Percentiles rank a stretch among this genome's conserved stretches.
Evolutionary conservation across 306 rosid species (phyloP).

Genomic region (Prunus dulcis): DNA sequence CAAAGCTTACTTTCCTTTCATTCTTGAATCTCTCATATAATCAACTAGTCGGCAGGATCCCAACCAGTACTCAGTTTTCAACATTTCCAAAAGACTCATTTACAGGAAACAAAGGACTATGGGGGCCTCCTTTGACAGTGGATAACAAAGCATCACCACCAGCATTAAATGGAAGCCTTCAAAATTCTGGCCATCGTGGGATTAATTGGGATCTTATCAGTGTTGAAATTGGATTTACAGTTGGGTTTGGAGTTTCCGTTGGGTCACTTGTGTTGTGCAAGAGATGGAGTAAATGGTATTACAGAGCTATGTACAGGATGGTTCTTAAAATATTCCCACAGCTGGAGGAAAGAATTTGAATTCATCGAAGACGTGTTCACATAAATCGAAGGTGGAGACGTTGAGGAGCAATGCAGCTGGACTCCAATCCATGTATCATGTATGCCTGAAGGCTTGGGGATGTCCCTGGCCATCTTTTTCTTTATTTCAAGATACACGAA

Average conservation of each 20-base stretch:
- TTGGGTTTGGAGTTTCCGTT: constrained; percentile 16
- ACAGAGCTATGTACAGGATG: not conserved
- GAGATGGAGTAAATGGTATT: not conserved
- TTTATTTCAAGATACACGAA: too few relatives aligned
- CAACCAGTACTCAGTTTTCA: not conserved
- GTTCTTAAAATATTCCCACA: not conserved
- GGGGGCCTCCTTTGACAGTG: constrained; percentile 22
- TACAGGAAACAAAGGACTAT: constrained; percentile 29
- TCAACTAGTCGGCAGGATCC: constrained; percentile 33
- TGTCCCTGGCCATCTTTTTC: too few relatives aligned
- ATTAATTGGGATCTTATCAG: constrained; percentile 7
- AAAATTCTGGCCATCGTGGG: not conserved
- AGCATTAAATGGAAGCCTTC: too few relatives aligned
- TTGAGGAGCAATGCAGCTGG: too few relatives aligned
- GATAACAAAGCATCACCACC: not conserved
- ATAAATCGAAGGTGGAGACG: not conserved
- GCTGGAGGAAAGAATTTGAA: not conserved
- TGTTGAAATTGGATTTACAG: constrained; percentile 13
- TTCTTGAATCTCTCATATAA: constrained; percentile 33
- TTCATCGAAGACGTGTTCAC: not conserved
- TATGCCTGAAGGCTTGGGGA: too few relatives aligned
- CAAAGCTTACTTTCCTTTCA: constrained; percentile 17
- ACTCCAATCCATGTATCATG: too few relatives aligned
- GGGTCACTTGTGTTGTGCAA: not conserved
- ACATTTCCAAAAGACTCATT: constrained; percentile 33